Base-by-base conservation (phyloP, 805 yeast species). In the Candida boleticola region DNA sequence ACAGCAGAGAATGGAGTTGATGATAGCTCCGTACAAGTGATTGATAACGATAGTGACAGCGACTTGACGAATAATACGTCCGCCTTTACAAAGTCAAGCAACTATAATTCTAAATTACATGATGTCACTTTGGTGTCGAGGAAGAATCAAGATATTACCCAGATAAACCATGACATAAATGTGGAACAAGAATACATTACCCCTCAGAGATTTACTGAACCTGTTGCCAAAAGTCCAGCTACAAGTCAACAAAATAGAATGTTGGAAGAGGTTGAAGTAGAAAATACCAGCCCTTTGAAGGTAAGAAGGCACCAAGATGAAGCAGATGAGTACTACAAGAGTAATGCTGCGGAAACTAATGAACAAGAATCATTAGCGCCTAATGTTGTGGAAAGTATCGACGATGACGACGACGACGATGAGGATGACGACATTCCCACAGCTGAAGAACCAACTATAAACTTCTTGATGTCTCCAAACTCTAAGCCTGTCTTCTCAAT, bases 401-500 rank as follows among this genome's bases (percentile, higher is more conserved):
- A 27, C 3, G 31, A 26, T 9, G 42, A 38, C 10, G 25, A 6
- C n/a, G 39, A 37, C 9, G 47, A 38, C 21, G 52, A 46, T 16
- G 41, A 33, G 13, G 47, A 48, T 17, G 42, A 39, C 10, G 56
- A 17, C 22, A 16, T 14, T 31, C 6, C 35, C 9, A 9, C 9
- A 4, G 11, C 16, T 20, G 35, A 31, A 14, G 66, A 63, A 37
- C 64, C 63, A 4, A 60, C 66, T 3, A 56, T 58, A 10, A 60
- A 61, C 44, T 54, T 63, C 36, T 40, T 57, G 18, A 50, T 58
- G 56, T 57, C 64, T 4, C 64, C 64, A n/a, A 60, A 58, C 36
- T 59, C 66, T 3, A 61, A 56, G 36, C 68, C 68, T 1, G 55
- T 58, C 3, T 64, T 61, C 39, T 57, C 68, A 9, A 41, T 55